Conservation (phyloP, 345 rosid species). For the Aquilaria yunnanensis region DNA sequence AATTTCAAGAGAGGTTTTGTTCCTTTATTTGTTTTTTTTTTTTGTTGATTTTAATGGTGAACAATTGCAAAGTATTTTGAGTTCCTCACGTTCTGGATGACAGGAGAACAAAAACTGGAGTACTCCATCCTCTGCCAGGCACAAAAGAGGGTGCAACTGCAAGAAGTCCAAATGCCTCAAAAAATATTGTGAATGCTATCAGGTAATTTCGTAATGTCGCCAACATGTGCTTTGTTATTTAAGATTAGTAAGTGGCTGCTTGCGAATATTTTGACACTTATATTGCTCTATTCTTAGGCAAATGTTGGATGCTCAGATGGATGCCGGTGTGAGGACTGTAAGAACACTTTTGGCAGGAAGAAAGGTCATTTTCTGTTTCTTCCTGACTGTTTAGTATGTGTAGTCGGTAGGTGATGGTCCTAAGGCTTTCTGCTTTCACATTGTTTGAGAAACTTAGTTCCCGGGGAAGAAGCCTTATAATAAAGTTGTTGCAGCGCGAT, state of each 20-base stretch:
- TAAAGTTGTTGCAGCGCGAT: no score
- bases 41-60: no score
- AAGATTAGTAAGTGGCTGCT: neutral
- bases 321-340: constrained; percentile 41
- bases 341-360: constrained; percentile 32
- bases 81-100: neutral
- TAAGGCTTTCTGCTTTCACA: no score
- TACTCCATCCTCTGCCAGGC: constrained; percentile 32
- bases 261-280: neutral
- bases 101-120: constrained; percentile 25
- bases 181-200: constrained; percentile 47
- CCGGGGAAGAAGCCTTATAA: no score
- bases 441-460: no score
- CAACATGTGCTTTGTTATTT: neutral
- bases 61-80: no score
- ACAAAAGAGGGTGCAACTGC: constrained; percentile 51
- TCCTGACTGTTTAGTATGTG: neutral
- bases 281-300: constrained; percentile 20
- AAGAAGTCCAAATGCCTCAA: constrained; percentile 42
- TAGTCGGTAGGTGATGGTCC: no score
- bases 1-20: neutral
- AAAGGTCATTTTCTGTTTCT: constrained; percentile 16
- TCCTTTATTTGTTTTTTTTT: neutral
- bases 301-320: constrained; percentile 40
- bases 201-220: constrained; percentile 21